phyloP scores from a whole-genome alignment of 139 green algal genomes.

The Coelastrella sp. region DNA sequence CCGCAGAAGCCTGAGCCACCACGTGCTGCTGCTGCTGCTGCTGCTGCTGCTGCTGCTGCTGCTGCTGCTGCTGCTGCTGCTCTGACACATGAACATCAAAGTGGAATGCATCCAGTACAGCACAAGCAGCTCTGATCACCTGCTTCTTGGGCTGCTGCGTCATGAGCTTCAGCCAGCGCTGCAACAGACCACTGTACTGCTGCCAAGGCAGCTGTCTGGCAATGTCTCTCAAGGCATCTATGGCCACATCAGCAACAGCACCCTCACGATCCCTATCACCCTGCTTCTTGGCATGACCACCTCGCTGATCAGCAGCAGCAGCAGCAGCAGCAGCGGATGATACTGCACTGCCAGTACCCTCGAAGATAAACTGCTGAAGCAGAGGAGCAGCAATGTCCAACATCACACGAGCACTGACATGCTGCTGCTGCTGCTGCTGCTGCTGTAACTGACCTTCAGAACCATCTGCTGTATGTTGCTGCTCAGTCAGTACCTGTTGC shows the following conservation, averaged over 20 bases:
- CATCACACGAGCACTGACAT: slow-evolving; percentile 50
- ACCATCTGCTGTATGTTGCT: not conserved
- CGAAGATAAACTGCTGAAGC: slow-evolving; percentile 77
- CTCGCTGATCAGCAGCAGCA: not conserved
- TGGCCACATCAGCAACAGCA: slow-evolving; percentile 77
- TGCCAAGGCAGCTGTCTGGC: slow-evolving; percentile 74
- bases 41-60: slow-evolving; percentile 5
- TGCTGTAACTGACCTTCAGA: not conserved
- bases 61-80: not conserved
- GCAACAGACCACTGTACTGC: slow-evolving; percentile 83
- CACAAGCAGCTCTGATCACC: slow-evolving; percentile 70
- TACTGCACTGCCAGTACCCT: slow-evolving; percentile 48
- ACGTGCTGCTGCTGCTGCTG: slow-evolving; percentile 24
- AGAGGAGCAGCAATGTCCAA: slow-evolving; percentile 77
- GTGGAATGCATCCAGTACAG: slow-evolving; percentile 87
- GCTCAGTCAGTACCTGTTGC: not conserved
- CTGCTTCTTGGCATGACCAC: slow-evolving; percentile 32
- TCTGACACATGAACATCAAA: slow-evolving; percentile 56
- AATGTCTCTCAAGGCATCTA: slow-evolving; percentile 60
- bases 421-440: slow-evolving; percentile 44
- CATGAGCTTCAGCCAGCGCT: slow-evolving; percentile 70
- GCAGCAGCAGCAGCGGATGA: slow-evolving; percentile 35
- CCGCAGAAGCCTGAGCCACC: not conserved
- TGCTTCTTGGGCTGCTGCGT: slow-evolving; percentile 46
- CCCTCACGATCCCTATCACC: slow-evolving; percentile 53